Evolutionary conservation across 164 flowering plant species (phyloP).

Genomic region (Piper betle): DNA sequence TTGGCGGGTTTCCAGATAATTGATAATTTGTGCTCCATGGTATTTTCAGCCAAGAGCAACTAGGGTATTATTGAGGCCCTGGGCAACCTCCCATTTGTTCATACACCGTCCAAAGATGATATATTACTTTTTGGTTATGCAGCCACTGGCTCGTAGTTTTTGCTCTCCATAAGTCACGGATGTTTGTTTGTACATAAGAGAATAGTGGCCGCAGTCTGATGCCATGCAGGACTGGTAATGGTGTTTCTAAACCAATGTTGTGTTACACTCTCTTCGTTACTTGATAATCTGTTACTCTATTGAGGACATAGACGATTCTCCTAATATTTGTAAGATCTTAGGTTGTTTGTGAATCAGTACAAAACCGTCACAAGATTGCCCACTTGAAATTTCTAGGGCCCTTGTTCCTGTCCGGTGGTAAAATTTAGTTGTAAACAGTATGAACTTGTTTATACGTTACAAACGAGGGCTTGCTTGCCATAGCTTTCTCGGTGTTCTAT

Average conservation of each 20-base stretch:
- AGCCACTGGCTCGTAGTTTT: conserved; percentile 1
- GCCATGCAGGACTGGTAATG: conserved; percentile 7
- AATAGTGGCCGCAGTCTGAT: conserved; percentile 26
- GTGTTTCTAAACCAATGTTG: conserved; percentile 11
- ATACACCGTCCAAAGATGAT: conserved; percentile 18
- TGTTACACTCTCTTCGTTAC: neutral
- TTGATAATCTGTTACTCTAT: neutral
- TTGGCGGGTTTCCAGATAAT: conserved; percentile 31
- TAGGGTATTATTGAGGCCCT: neutral
- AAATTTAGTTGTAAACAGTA: too few relatives aligned
- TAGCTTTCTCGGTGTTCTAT: too few relatives aligned
- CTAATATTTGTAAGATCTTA: neutral
- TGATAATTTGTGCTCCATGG: too few relatives aligned
- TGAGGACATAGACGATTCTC: neutral
- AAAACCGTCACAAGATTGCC: neutral
- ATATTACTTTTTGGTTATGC: conserved; percentile 6
- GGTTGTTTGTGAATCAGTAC: neutral
- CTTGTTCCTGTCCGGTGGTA: neutral
- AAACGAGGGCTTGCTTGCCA: too few relatives aligned
- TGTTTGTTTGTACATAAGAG: conserved; percentile 51
- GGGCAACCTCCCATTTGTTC: conserved; percentile 19
- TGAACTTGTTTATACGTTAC: too few relatives aligned
- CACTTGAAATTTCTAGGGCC: neutral
- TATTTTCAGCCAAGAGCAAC: neutral
- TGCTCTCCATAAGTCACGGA: conserved; percentile 28